Base-by-base conservation (phyloP, 306 rosid species). In the Arachis hypogaea region DNA sequence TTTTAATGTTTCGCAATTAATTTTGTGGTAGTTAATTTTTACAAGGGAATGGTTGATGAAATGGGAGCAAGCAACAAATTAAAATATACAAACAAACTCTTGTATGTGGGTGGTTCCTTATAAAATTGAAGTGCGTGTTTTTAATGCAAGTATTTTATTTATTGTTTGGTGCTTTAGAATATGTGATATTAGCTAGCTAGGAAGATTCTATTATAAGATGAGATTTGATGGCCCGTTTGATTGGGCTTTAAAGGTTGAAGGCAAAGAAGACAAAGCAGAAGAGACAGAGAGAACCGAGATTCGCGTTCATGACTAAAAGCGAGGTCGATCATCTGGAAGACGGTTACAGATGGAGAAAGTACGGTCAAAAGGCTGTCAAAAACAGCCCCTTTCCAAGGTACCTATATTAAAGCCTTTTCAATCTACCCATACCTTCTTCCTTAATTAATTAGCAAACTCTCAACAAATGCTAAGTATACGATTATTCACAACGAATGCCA, bases 311-410 rank as follows among this genome's bases (percentile, higher is more conserved):
- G 99, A 94, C 99, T 3, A 94, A 87, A 83, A 92, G 99, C 73
- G 95, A 94, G 85, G 97, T 94, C 8, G 99, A 94, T 89, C 97
- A 89, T 87, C 87, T 94, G 43, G 99, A 94, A 87, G 99, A 94
- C 82, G 99, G 99, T 18, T 94, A 92, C 75, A 86, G 99, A 85
- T 94, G 99, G 99, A 92, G 97, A 79, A 94, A 94, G 85, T 94
- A 94, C 86, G 99, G 99, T 64, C 99, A 94, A 79, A 94, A 94
- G 75, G 96, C 97, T 30, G 99, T 92, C 4, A 94, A 94, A 77
- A 87, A 94, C 82, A 94, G 96, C 95, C 89, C 96, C 73, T 88
- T 86, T 64, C 99, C 99, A 16, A 89, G 99, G 99, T 92, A 33
- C 38, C 4, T 2, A 33, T 33, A 33, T 2, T 33, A 61, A 18